Evolutionary conservation across 257 asterid genomes (phyloP), one percentile per base, ranked within the genome.

Genomic region (Solanum habrochaites): DNA sequence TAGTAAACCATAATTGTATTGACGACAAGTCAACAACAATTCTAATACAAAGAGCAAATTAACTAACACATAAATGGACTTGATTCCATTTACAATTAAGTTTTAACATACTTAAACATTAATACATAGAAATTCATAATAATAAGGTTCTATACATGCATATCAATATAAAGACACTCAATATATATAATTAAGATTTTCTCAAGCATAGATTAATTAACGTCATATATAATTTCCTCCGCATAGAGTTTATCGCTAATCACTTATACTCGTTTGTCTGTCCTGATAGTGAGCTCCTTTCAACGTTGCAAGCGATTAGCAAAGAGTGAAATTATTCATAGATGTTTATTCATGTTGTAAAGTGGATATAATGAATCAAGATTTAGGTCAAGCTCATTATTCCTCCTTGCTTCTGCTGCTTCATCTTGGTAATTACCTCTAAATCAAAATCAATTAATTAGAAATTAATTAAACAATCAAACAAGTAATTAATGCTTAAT

Each of bases 291-390:
- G 8, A 64, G 71, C 4, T 64, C 71, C 71, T 64, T 64, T 64
- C 64, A 40, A 21, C 7, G 20, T 25, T 66, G 37, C 69, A 23
- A 62, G 11, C 64, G 25, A 56, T 56, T 7, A 0, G 64, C 43
- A 56, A 32, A 56, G 67, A 29, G 23, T 29, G 40, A 69, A 69
- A 3, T 69, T 69, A 13, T 69, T 69, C 40, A 69, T 69, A 69
- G 21, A 29, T 69, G 40, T 29, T 31, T 62, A 40, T 72, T 89
- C 62, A 89, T 70, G 91, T 83, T 83, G 95, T 90, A 87, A 92
- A 95, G 94, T 14, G 97, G 89, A 87, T 91, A 95, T 87, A 95
- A 94, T 6, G 98, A 94, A 86, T 94, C 98, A 71, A 94, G 94
- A 85, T 94, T 94, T 85, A 96, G 95, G 88, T 96, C 99, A 23